phyloP scores from a whole-genome alignment of 768 basidiomycete species.

The Psilocybe cyanescens region DNA sequence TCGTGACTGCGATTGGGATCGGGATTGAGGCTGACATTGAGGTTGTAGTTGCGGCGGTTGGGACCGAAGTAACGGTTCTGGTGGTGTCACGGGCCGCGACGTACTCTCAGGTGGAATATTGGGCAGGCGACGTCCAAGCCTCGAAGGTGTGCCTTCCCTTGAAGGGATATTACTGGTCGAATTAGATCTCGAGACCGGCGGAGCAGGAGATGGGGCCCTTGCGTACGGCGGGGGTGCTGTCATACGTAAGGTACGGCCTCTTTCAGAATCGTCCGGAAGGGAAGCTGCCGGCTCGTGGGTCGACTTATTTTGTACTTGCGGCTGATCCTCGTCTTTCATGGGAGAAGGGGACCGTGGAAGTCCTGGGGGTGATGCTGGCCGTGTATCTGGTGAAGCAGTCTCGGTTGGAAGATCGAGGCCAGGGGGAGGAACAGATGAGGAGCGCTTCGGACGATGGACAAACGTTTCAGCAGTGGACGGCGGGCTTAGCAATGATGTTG shows the following conservation, averaged over 20 bases:
- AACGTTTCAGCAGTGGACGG: constrained; percentile 9
- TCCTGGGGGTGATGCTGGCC: neutral
- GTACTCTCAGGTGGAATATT: constrained; percentile 23
- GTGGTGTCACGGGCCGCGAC: constrained; percentile 15
- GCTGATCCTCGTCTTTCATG: neutral
- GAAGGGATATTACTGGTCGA: constrained; percentile 8
- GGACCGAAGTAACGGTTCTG: constrained; percentile 2
- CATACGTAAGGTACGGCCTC: constrained; percentile 19
- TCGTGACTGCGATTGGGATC: neutral
- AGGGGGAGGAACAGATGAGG: constrained; percentile 24
- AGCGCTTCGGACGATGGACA: constrained; percentile 12
- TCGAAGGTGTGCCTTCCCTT: constrained; percentile 4
- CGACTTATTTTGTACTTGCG: neutral
- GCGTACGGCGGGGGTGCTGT: constrained; percentile 22
- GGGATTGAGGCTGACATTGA: constrained; percentile 1
- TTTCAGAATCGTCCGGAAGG: constrained; percentile 1
- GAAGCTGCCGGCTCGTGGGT: neutral
- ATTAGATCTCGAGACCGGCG: constrained; percentile 15
- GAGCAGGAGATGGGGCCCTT: constrained; percentile 17
- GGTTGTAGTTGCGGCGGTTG: neutral
- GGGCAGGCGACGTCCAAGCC: constrained; percentile 23
- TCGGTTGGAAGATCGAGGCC: constrained; percentile 15
- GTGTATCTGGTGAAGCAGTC: neutral
- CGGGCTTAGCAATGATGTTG: constrained; percentile 18
- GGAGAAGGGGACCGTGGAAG: constrained; percentile 9